Conservation (phyloP, 1,284 basidiomycete genomes). For the Marasmius fiardii region DNA sequence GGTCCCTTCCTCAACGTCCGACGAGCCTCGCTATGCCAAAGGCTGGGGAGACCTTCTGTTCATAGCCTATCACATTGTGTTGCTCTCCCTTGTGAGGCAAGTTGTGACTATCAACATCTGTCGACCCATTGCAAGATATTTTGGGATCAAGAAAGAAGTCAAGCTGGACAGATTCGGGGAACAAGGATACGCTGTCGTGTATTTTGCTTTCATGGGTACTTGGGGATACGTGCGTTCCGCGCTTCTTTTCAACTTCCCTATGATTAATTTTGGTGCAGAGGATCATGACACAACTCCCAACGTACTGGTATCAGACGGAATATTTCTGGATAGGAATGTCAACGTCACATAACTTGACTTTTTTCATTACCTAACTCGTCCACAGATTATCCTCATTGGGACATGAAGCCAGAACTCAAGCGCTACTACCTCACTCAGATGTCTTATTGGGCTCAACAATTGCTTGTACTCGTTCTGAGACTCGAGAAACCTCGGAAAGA, state of each 20-base stretch:
- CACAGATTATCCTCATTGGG: constrained; percentile 83
- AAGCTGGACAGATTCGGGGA: constrained; percentile 88
- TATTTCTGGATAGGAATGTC: constrained; percentile 76
- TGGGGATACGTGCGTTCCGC: constrained; percentile 71
- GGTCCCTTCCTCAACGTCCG: constrained; percentile 48
- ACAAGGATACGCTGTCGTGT: constrained; percentile 85
- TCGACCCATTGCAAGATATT: constrained; percentile 65
- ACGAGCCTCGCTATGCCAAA: constrained; percentile 72
- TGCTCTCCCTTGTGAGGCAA: constrained; percentile 92
- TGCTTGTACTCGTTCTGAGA: constrained; percentile 80
- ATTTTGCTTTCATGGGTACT: constrained; percentile 69
- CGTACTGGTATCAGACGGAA: constrained; percentile 86
- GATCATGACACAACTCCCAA: constrained; percentile 86
- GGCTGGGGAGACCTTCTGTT: constrained; percentile 81
- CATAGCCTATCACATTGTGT: constrained; percentile 83
- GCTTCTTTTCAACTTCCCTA: background rate
- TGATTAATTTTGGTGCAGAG: constrained; percentile 37
- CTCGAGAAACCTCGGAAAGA: constrained; percentile 96
- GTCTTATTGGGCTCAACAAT: constrained; percentile 94
- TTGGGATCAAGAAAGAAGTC: constrained; percentile 62
- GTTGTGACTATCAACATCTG: constrained; percentile 68
- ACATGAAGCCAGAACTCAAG: constrained; percentile 86
- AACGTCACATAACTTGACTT: constrained; percentile 1
- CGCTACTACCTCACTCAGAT: constrained; percentile 89
- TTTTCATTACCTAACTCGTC: constrained; percentile 4